Evolutionary conservation across 306 rosid species (phyloP).

Genomic region (Begonia fuchsioides): DNA sequence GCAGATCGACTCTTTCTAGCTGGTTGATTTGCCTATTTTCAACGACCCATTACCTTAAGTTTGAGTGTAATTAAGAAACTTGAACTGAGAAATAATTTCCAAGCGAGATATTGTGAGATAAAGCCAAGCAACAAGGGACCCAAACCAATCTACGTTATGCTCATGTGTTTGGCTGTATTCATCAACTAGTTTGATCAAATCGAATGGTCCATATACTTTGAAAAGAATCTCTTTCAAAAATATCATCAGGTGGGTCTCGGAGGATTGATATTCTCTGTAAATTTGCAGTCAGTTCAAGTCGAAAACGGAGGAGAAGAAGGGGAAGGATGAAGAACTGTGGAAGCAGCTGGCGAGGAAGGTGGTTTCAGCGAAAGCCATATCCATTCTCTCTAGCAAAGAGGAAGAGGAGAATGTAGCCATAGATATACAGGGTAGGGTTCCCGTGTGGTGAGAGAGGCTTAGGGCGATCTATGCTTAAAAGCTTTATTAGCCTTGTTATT

Average conservation of each 20-base stretch:
- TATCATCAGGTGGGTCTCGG: not conserved
- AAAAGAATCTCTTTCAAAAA: not conserved
- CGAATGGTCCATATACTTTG: too few relatives aligned
- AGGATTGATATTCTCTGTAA: not conserved
- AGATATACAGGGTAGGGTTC: conserved; percentile 10
- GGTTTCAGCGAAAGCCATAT: conserved; percentile 66
- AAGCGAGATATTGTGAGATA: too few relatives aligned
- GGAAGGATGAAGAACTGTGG: conserved; percentile 57
- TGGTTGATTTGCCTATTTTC: too few relatives aligned
- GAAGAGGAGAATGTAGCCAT: conserved; percentile 26
- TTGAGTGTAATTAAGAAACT: too few relatives aligned
- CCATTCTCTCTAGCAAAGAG: conserved; percentile 50
- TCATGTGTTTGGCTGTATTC: too few relatives aligned
- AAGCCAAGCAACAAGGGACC: too few relatives aligned
- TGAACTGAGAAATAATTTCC: too few relatives aligned
- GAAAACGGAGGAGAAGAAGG: conserved; percentile 32
- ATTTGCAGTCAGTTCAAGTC: conserved; percentile 61
- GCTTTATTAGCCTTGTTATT: too few relatives aligned
- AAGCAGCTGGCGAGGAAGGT: conserved; percentile 63
- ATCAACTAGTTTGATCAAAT: too few relatives aligned
- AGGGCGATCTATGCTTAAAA: not conserved
- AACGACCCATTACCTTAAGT: too few relatives aligned
- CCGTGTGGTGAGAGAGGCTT: conserved; percentile 27
- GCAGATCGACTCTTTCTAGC: too few relatives aligned
- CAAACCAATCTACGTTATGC: too few relatives aligned